Conservation (phyloP, 768 basidiomycete genomes). For the Termitomyces sp. region DNA sequence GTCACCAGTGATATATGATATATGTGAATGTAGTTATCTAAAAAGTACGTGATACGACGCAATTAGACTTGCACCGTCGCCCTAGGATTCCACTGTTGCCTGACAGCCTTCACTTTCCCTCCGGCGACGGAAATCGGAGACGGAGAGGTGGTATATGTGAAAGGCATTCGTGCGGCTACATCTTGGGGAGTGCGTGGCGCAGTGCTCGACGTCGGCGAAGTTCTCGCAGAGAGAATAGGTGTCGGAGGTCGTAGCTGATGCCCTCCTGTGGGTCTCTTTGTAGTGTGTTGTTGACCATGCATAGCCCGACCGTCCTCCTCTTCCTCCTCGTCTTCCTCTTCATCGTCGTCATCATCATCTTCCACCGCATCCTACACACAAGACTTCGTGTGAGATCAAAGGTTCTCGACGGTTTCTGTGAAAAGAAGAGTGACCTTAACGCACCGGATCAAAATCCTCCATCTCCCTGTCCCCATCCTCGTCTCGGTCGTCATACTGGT, state of each 20-base stretch:
- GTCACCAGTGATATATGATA: no score
- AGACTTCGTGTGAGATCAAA: slow-evolving; percentile 4
- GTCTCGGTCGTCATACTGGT: slow-evolving; percentile 60
- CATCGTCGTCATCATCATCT: slow-evolving; percentile 55
- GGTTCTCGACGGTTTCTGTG: slow-evolving; percentile 2
- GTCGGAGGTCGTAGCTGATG: slow-evolving; percentile 30
- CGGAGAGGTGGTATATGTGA: slow-evolving; percentile 25
- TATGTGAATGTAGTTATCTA: background rate
- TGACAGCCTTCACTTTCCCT: slow-evolving; percentile 50
- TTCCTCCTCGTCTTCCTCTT: slow-evolving; percentile 56
- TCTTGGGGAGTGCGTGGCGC: slow-evolving; percentile 47
- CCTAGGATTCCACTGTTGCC: slow-evolving; percentile 45
- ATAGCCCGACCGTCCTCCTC: slow-evolving; percentile 26
- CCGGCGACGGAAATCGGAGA: slow-evolving; percentile 24
- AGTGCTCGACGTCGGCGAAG: slow-evolving; percentile 47
- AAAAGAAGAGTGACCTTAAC: slow-evolving; percentile 22
- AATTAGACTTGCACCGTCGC: slow-evolving; percentile 37
- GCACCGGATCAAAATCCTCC: slow-evolving; percentile 85
- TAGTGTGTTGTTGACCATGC: slow-evolving; percentile 24
- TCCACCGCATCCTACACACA: slow-evolving; percentile 43
- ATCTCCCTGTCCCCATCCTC: slow-evolving; percentile 73
- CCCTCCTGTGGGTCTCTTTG: slow-evolving; percentile 30
- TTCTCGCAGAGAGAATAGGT: slow-evolving; percentile 43
- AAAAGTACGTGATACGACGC: background rate
- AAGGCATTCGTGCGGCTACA: slow-evolving; percentile 23